Evolutionary conservation across 768 basidiomycete species (phyloP).

Genomic region (Hericium coralloides): DNA sequence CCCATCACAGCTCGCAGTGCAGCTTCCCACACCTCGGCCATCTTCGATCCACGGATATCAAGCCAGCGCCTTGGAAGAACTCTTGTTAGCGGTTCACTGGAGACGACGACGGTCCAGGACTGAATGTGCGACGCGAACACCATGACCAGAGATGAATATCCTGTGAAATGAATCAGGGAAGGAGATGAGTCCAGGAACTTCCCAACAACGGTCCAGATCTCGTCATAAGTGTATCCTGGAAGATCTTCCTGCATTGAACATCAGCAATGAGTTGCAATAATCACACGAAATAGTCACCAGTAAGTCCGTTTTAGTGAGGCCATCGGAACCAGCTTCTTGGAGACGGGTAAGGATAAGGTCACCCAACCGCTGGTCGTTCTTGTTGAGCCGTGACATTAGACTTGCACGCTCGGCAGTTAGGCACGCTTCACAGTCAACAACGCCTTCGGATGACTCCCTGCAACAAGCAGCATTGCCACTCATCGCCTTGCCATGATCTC

Average conservation of each 20-base stretch:
- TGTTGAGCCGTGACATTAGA: conserved; percentile 14
- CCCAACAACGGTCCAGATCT: conserved; percentile 7
- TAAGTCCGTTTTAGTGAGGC: conserved; percentile 17
- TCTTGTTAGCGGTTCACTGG: conserved; percentile 33
- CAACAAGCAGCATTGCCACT: conserved; percentile 43
- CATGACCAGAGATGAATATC: conserved; percentile 47
- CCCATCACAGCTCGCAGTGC: conserved; percentile 62
- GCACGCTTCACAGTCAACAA: conserved; percentile 27
- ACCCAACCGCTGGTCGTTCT: background rate
- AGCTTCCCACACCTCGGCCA: conserved; percentile 63
- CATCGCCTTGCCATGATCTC: conserved; percentile 35
- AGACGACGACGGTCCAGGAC: conserved; percentile 49
- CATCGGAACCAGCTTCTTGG: conserved; percentile 10
- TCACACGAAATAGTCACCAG: conserved; percentile 15
- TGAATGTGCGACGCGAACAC: conserved; percentile 44
- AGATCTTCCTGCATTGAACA: background rate
- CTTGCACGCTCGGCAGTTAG: conserved; percentile 15
- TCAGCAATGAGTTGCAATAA: background rate
- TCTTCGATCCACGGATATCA: conserved; percentile 53
- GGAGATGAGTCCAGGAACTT: conserved; percentile 36
- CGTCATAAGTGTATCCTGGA: background rate
- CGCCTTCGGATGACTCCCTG: conserved; percentile 13
- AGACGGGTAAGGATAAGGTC: background rate
- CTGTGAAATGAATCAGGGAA: conserved; percentile 60
- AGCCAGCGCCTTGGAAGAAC: conserved; percentile 70